Evolutionary conservation across 164 flowering plant species (phyloP), one percentile per base, ranked within the genome.

Genomic region (Litsea cubeba): DNA sequence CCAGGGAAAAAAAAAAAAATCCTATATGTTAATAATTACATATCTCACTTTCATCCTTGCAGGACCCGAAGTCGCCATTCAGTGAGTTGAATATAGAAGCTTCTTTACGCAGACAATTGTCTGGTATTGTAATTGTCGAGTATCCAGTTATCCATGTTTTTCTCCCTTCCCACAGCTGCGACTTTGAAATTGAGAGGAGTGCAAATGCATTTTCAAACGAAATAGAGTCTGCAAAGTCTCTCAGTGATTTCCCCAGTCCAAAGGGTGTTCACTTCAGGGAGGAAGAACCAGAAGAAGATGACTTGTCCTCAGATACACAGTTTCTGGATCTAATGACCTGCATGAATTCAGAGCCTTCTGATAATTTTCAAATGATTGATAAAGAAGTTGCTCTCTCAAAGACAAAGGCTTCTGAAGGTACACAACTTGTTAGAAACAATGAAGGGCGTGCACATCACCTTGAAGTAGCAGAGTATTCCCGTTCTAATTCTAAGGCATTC

Each of bases 91-190:
- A 93, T 79, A 75, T 85, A 4, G 84, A 76, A 40, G 79, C 84
- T 12, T 85, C 90, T 28, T 15, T 95, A 40, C 77, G 84, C 66
- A 76, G 81, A 46, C 95, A 89, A 62, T 80, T 95, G 22, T 81
- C 84, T 26, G 77, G 85, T 74, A 22, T 82, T 65, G 80, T 80
- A 58, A 77, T 95, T 51, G 50, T 95, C 70, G 97, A 93, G 83
- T 89, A 88, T 77, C 99, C 97, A 14, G 84, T 85, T 4, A 89
- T 95, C 74, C 84, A 88, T 79, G 91, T 90, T 50, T 87, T 80
- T 72, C 89, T 92, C 24, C 94, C 97, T 30, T 84, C 95, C 11
- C 84, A 89, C 22, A 77, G n/a, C 49, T 76, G 26, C 72, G 82
- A 89, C 77, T 88, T 90, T 78, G 92, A 89, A 76, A 83, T 91